Base-by-base conservation (phyloP, 345 rosid species). In the thale cress (Arabidopsis thaliana) region DNA sequence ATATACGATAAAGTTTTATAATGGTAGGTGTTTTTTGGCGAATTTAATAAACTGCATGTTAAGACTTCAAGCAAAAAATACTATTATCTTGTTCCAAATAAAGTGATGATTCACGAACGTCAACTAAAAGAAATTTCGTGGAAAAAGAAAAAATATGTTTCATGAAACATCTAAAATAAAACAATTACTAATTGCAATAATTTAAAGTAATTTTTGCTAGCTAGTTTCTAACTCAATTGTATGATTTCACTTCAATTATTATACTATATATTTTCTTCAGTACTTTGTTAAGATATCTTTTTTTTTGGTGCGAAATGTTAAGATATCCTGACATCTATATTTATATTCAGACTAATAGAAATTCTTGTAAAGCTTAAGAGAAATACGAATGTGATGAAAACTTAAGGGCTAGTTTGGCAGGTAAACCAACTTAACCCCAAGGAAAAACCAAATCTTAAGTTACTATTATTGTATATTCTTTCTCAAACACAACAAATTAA, bases 401-500 rank as follows among this genome's bases (percentile, higher is more conserved):
- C 14, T 9, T 40, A 40, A 12, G 7, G 60, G 53, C 41, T 14
- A 49, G 61, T 63, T 41, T 71, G 80, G 82, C 78, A 22, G 84
- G 81, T 76, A 82, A 76, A 82, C 74, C 77, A 53, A 78, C 68
- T 16, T 59, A 77, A 79, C 36, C 59, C 74, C 79, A 53, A 77
- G 52, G 71, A 30, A 74, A 64, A 65, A 46, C 71, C 56, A 65
- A 46, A 4, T 36, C 66, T 57, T 11, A 57, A 67, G 78, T 56
- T 55, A 55, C 33, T 41, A 42, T 45, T 56, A 56, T 44, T 52
- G 33, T 30, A 44, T 57, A 63, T 20, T 42, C 11, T 33, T 73
- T 57, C 56, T 44, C 48, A 32, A 73, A 53, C 12, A 64, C 56
- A 23, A 34, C 13, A 37, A 41, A 42, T 53, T 48, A 53, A 53